phyloP scores from a whole-genome alignment of 352 stramenopile genomes.

The Thalassiosira sp. region DNA sequence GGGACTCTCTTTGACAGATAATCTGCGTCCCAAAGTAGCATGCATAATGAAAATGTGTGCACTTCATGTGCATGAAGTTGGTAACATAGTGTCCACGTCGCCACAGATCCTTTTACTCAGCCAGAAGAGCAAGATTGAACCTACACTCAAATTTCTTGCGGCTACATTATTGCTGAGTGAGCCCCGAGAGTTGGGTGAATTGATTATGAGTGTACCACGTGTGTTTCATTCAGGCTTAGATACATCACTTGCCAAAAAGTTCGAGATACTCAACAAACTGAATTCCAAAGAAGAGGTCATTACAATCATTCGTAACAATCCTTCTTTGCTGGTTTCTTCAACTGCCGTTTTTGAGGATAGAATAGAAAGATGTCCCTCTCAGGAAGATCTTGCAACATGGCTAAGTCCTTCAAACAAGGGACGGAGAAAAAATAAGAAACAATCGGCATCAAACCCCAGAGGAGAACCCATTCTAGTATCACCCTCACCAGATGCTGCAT shows the following conservation, averaged over 20 bases:
- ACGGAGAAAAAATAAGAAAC: conserved; percentile 27
- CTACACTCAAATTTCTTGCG: conserved; percentile 52
- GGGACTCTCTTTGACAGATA: conserved; percentile 57
- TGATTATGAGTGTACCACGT: conserved; percentile 50
- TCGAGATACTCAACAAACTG: too few relatives aligned
- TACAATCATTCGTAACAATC: conserved; percentile 49
- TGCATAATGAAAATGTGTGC: conserved; percentile 43
- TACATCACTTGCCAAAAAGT: conserved; percentile 9
- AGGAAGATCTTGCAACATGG: conserved; percentile 26
- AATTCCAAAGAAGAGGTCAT: conserved; percentile 20
- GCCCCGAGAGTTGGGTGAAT: conserved; percentile 29
- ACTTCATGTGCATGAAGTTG: conserved; percentile 42
- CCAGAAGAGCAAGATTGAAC: conserved; percentile 62
- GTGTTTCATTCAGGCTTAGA: conserved; percentile 59
- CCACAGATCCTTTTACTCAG: conserved; percentile 51
- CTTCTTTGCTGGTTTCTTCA: conserved; percentile 41
- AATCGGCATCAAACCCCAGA: conserved; percentile 5
- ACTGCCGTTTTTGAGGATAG: conserved; percentile 35
- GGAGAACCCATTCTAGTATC: conserved; percentile 21
- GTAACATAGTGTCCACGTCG: conserved; percentile 41
- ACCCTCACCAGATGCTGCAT: conserved; percentile 16
- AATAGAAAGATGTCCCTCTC: conserved; percentile 26
- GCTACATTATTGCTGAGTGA: conserved; percentile 27
- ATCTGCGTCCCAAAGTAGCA: conserved; percentile 49
- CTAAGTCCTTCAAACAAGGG: conserved; percentile 42